Evolutionary conservation across 2,329 filamentous ascomycete genomes (phyloP).

Genomic region (Phialophora expanda): DNA sequence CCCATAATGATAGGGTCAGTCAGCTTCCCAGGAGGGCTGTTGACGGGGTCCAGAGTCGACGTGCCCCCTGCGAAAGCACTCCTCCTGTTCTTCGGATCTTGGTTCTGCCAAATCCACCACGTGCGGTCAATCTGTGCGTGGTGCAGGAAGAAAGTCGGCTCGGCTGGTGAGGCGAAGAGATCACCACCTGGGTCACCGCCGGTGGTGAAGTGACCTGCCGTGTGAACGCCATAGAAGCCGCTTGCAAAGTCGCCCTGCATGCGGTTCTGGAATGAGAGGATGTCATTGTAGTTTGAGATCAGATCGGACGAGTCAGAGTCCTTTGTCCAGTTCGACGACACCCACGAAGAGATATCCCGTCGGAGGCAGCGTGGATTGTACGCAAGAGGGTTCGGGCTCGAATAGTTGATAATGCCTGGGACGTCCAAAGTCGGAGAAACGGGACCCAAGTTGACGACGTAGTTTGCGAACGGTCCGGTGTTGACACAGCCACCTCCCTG

Average conservation of each 20-base stretch:
- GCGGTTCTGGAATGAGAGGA: slow-evolving; percentile 31
- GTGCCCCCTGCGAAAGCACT: slow-evolving; percentile 31
- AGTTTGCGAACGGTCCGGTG: slow-evolving; percentile 44
- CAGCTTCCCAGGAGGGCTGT: slow-evolving; percentile 31
- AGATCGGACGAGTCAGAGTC: slow-evolving; percentile 33
- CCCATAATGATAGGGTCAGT: slow-evolving; percentile 33
- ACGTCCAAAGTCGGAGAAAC: slow-evolving; percentile 32
- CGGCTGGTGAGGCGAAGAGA: slow-evolving; percentile 32
- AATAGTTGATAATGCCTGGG: slow-evolving; percentile 31
- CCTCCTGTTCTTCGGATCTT: slow-evolving; percentile 30
- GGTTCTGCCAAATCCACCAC: slow-evolving; percentile 36
- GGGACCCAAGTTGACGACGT: slow-evolving; percentile 44
- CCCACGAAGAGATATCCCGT: slow-evolving; percentile 36
- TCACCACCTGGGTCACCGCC: slow-evolving; percentile 36
- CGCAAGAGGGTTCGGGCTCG: slow-evolving; percentile 32
- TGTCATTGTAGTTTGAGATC: slow-evolving; percentile 30
- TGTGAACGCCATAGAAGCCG: slow-evolving; percentile 34
- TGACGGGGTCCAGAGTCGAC: slow-evolving; percentile 29
- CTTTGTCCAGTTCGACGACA: slow-evolving; percentile 34
- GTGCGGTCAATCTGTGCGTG: slow-evolving; percentile 35
- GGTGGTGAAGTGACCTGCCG: slow-evolving; percentile 35
- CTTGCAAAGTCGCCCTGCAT: slow-evolving; percentile 31
- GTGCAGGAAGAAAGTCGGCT: slow-evolving; percentile 36
- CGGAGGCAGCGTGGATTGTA: slow-evolving; percentile 35
- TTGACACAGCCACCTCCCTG: slow-evolving; percentile 38